phyloP scores from a whole-genome alignment of 768 basidiomycete species.

The Rhodotorula graminis region DNA sequence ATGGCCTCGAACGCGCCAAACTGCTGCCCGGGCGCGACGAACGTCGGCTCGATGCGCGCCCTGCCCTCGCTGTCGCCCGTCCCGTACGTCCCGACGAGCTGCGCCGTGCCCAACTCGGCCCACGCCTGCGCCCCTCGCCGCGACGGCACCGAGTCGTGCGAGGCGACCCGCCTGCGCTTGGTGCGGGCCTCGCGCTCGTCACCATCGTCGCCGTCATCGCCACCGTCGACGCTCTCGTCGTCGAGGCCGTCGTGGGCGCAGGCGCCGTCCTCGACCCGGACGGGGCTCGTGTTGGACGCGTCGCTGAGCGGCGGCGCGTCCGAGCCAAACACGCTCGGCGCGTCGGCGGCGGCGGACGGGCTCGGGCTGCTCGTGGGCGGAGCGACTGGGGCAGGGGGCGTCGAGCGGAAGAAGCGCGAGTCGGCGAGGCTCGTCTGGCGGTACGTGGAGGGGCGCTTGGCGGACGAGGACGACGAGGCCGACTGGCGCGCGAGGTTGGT shows the following conservation, averaged over 20 bases:
- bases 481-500: constrained; percentile 15
- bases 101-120: neutral
- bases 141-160: neutral
- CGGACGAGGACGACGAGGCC: neutral
- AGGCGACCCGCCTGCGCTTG: constrained; percentile 5
- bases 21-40: constrained; percentile 8
- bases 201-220: constrained; percentile 8
- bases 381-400: neutral
- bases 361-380: neutral
- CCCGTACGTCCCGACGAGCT: neutral
- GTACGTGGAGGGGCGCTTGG: constrained; percentile 1
- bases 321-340: neutral
- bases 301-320: constrained; percentile 1
- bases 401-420: neutral
- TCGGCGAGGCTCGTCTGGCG: constrained; percentile 11
- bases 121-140: neutral
- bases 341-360: neutral
- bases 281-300: constrained; percentile 8
- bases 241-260: neutral
- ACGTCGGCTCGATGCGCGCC: constrained; percentile 1
- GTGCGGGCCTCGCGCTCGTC: neutral
- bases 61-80: neutral
- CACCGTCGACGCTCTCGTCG: constrained; percentile 6
- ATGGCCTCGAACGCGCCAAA: constrained; percentile 18
- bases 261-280: neutral